Percentiles rank a stretch among this genome's conserved stretches.
These are phyloP conservation scores for Penicillium argentinense DNA, from an alignment of 495 filamentous ascomycete species.

Conservation along the genomic window DNA sequence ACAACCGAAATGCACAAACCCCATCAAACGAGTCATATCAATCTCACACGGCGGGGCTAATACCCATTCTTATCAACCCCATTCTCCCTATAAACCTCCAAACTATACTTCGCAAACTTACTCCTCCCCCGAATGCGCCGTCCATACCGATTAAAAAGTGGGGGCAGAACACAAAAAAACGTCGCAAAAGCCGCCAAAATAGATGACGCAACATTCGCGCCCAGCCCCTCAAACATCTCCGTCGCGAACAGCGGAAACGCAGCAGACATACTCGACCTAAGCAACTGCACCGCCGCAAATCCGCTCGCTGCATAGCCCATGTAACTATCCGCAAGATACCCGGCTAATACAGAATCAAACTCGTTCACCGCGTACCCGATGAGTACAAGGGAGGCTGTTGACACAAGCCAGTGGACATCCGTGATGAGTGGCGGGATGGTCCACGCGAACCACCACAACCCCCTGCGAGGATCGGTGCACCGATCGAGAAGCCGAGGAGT, in stretches of 20 bases:
- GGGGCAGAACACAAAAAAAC: slow-evolving; percentile 36
- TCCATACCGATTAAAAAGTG: slow-evolving; percentile 37
- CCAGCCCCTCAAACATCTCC: slow-evolving; percentile 38
- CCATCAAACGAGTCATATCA: too few relatives aligned
- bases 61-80: slow-evolving; percentile 13
- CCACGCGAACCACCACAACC: slow-evolving; percentile 46
- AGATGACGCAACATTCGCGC: slow-evolving; percentile 36
- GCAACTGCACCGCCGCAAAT: slow-evolving; percentile 38
- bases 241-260: slow-evolving; percentile 42
- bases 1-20: too few relatives aligned
- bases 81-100: slow-evolving; percentile 24
- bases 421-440: slow-evolving; percentile 39
- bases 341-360: slow-evolving; percentile 40
- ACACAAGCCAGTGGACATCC: slow-evolving; percentile 35
- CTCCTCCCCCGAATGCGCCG: slow-evolving; percentile 37
- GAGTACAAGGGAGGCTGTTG: slow-evolving; percentile 30
- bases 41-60: too few relatives aligned
- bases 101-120: slow-evolving; percentile 40
- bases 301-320: slow-evolving; percentile 42
- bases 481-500: slow-evolving; percentile 36
- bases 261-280: slow-evolving; percentile 37
- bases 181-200: slow-evolving; percentile 42
- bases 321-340: slow-evolving; percentile 50
- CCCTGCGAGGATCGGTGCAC: slow-evolving; percentile 36
- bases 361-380: slow-evolving; percentile 49